These are phyloP conservation scores for Lasiosphaeria miniovina DNA, from an alignment of 495 filamentous ascomycete genomes.

Conservation along the genomic window DNA sequence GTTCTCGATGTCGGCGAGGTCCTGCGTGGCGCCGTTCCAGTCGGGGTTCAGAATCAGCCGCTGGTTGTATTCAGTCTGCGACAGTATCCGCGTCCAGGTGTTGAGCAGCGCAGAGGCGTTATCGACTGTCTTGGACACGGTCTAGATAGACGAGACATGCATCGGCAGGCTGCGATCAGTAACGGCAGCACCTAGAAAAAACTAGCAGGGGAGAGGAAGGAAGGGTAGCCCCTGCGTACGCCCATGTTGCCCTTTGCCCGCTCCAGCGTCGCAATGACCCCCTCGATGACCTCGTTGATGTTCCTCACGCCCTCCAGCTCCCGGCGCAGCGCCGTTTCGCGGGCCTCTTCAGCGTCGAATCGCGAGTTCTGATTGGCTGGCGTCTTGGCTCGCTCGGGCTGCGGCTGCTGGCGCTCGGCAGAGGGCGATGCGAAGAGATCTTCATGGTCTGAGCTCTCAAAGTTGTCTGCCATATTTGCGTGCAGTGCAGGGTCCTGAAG, in stretches of 20 bases:
- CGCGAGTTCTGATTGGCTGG: constrained; percentile 52
- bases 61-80: constrained; percentile 96
- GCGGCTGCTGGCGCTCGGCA: constrained; percentile 5
- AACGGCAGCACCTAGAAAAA: not conserved
- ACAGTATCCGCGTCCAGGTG: constrained; percentile 93
- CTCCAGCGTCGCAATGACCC: constrained; percentile 73
- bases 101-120: constrained; percentile 92
- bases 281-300: constrained; percentile 84
- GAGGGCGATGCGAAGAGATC: constrained; percentile 61
- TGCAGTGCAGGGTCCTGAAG: not conserved
- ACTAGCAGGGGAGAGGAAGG: not conserved
- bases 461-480: constrained; percentile 7
- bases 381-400: constrained; percentile 36
- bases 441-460: constrained; percentile 13
- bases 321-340: constrained; percentile 66
- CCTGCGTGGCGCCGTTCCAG: constrained; percentile 86
- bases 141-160: constrained; percentile 43
- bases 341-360: constrained; percentile 65
- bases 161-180: not conserved
- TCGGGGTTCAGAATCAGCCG: constrained; percentile 80
- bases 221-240: constrained; percentile 44
- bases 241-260: constrained; percentile 89
- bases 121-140: constrained; percentile 77
- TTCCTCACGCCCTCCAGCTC: constrained; percentile 80
- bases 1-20: constrained; percentile 77